A percentile compares a stretch with the other conserved stretches of the same genome.
phyloP scores from a whole-genome alignment of 345 rosid genomes.

The Eucalyptus sp. region DNA sequence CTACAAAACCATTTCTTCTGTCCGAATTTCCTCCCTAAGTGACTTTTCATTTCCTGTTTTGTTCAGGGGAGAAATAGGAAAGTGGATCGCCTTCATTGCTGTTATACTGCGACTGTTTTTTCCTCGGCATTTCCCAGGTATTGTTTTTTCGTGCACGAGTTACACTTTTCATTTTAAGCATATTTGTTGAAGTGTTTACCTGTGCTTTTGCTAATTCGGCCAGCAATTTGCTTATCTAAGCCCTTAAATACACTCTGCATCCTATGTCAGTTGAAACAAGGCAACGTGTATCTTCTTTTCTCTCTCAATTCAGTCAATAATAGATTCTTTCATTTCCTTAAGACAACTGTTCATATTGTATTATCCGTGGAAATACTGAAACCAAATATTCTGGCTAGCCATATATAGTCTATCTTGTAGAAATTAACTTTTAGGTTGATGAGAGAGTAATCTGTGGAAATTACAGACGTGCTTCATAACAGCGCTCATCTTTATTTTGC shows the following conservation, averaged over 20 bases:
- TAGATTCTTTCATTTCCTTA: neutral
- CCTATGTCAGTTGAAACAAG: neutral
- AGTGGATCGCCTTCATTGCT: conserved; percentile 82
- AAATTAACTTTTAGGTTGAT: neutral
- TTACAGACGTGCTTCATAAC: neutral
- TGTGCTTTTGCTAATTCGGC: neutral
- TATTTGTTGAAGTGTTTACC: neutral
- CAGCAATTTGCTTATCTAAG: neutral
- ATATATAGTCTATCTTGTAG: neutral
- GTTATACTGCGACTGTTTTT: conserved; percentile 66
- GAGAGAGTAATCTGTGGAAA: neutral
- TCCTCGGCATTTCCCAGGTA: conserved; percentile 78
- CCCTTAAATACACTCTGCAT: neutral
- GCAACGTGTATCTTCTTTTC: neutral
- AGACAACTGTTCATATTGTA: neutral
- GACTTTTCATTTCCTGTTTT: neutral
- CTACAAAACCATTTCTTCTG: neutral
- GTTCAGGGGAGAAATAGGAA: conserved; percentile 87
- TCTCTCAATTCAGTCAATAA: neutral
- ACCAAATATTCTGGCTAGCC: neutral
- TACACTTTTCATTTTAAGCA: neutral
- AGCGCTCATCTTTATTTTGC: neutral
- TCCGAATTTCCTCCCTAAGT: neutral
- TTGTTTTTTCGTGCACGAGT: neutral
- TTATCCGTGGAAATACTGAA: neutral